Evolutionary conservation across 805 yeast genomes (phyloP).

Genomic region (Cyberlindnera galapagoensis): DNA sequence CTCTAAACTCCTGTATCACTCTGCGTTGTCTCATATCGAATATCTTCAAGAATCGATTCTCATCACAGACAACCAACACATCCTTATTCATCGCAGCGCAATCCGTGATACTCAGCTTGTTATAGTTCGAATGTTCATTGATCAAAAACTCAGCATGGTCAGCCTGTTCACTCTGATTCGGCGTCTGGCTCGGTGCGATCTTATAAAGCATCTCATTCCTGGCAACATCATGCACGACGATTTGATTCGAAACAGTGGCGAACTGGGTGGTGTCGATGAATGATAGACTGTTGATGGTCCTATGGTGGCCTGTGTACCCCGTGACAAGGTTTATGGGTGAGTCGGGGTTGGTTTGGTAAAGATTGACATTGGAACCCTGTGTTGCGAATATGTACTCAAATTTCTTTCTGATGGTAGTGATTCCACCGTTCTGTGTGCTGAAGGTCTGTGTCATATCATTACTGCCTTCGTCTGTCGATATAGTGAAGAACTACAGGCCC

Average conservation of each 20-base stretch:
- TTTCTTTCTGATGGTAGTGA: slow-evolving; percentile 1
- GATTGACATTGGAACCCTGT: slow-evolving; percentile 6
- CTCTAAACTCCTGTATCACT: slow-evolving; percentile 30
- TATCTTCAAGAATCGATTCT: slow-evolving; percentile 9
- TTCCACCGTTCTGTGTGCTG: too few species aligned
- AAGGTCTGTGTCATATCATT: too few species aligned
- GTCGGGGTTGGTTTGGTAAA: slow-evolving; percentile 3
- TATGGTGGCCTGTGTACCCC: slow-evolving; percentile 8
- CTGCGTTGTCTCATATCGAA: slow-evolving; percentile 13
- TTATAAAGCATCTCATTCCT: slow-evolving; percentile 5
- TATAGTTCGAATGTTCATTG: too few species aligned
- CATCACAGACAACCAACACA: slow-evolving; percentile 17
- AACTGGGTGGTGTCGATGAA: slow-evolving; percentile 7
- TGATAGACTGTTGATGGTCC: slow-evolving; percentile 7
- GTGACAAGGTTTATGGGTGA: slow-evolving; percentile 2
- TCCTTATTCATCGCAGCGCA: slow-evolving; percentile 9
- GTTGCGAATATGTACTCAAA: slow-evolving; percentile 6
- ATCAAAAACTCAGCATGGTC: too few species aligned
- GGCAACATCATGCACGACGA: slow-evolving; percentile 12
- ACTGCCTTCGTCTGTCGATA: too few species aligned
- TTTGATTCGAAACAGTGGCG: slow-evolving; percentile 12
- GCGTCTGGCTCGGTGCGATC: slow-evolving; percentile 5
- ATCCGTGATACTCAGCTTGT: slow-evolving; percentile 11
- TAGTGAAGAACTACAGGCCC: too few species aligned
- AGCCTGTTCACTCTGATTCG: not conserved